Evolutionary conservation across 2,329 filamentous ascomycete genomes (phyloP), one percentile per base, ranked within the genome.

Genomic region (Clonostachys sp.): DNA sequence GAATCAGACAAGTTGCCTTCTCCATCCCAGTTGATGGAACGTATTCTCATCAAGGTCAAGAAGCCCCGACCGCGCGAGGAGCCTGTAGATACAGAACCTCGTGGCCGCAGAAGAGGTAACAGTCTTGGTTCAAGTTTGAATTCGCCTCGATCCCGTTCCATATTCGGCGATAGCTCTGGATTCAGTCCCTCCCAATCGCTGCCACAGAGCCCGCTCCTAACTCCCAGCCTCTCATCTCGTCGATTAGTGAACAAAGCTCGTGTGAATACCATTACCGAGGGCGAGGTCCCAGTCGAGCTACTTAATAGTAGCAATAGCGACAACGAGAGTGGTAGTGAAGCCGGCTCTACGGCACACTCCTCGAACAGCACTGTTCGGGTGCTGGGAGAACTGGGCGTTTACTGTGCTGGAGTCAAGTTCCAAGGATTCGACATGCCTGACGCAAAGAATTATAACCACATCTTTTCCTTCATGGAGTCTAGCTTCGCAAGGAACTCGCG

Each of bases 41-140:
- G 85, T 40, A 89, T 97, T 48, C 73, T 99, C 48, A 86, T 97
- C 74, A 99, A 99, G 66, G 94, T 96, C 52, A 99, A 97, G 68
- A 87, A 88, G 54, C 84, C 89, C 12, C 45, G 52, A 41, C 53
- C 45, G 55, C 74, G 78, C 42, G 66, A 61, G 12, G 71, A 78
- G 44, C 71, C 64, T 12, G 67, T 70, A 30, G 66, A 61, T 49
- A 67, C 66, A 44, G 67, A 71, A 16, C 57, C 2, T 44, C 57
- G 65, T 9, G 74, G 78, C 14, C 74, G 81, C 39, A 73, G 72
- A 47, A 75, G 81, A 20, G 80, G 80, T 44, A 81, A 78, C 64
- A 96, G 91, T 66, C 73, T 95, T 39, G 92, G 87, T 53, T 92
- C 90, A 5, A 60, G 64, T 5, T 49, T 62, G 20, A 73, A 82